Evolutionary conservation across 768 basidiomycete species (phyloP).

Genomic region (Termitomyces sp.): DNA sequence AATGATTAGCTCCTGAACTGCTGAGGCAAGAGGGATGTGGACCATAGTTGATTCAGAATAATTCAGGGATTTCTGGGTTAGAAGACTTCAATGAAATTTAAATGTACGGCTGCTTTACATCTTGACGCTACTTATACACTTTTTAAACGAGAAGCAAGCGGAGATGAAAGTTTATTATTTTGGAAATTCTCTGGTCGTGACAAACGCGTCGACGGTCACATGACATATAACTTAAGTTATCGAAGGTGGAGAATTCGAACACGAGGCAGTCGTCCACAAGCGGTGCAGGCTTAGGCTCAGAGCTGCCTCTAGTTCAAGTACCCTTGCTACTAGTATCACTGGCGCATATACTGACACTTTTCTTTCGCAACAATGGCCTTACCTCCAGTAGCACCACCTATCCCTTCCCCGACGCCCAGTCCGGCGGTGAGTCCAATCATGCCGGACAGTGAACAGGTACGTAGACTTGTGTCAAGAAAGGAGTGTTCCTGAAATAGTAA

Average conservation of each 20-base stretch:
- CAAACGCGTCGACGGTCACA: constrained; percentile 16
- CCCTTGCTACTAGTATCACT: neutral
- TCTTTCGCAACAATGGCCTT: constrained; percentile 16
- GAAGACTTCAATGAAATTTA: neutral
- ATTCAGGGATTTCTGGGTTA: neutral
- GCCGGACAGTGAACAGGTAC: constrained; percentile 70
- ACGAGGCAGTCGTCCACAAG: constrained; percentile 17
- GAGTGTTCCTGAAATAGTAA: constrained; percentile 14
- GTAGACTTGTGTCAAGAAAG: constrained; percentile 16
- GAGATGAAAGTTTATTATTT: constrained; percentile 8
- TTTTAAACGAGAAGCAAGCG: constrained; percentile 6
- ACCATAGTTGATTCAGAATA: neutral
- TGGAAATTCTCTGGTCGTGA: constrained; percentile 7
- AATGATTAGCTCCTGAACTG: neutral
- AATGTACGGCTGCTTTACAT: neutral
- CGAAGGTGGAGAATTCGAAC: constrained; percentile 4
- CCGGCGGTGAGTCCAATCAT: constrained; percentile 35
- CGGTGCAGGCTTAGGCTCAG: constrained; percentile 2
- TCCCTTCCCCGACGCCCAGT: constrained; percentile 29
- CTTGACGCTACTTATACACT: constrained; percentile 3
- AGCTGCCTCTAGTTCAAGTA: neutral
- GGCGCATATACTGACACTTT: too few relatives aligned
- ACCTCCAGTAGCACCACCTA: constrained; percentile 40
- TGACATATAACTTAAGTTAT: constrained; percentile 7
- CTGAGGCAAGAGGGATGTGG: neutral